Evolutionary conservation across 768 basidiomycete genomes (phyloP), one percentile per base, ranked within the genome.

Genomic region (Tricholoma bakamatsutake): DNA sequence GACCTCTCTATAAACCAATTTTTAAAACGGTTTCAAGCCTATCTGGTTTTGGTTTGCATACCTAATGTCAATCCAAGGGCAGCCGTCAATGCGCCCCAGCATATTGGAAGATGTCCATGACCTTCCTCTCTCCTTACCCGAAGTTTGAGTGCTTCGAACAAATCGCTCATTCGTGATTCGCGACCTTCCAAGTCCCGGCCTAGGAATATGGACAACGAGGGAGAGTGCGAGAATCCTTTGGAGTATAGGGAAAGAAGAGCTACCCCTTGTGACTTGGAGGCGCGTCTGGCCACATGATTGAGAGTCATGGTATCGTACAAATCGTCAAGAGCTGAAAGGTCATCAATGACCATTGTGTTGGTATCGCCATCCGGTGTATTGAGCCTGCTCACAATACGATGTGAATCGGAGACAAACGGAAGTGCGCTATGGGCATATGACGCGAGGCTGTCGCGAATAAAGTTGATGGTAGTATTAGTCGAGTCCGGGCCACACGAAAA

Each of bases 251-350:
- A 92, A 31, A 99, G 80, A 42, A 98, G 80, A 4, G 96, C 96
- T 11, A 91, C 85, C 3, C 97, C 97, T 68, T 99, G 97, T 5
- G 94, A 80, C 54, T 82, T 88, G 31, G 93, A 95, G 30, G 95
- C 93, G 11, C 97, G 79, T 28, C 88, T 76, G 1, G 92, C 80
- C 59, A 97, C 85, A 66, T 96, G 91, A 65, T 96, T 98, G 51
- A 97, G 80, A 0, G 91, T 88, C 80, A 90, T 90, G 31, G 81
- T 68, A 47, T 98, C 90, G 70, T 93, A 93, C 18, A 89, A 74
- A 8, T 77, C 76, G 64, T 98, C 96, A 33, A 97, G 72, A 12
- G 72, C 71, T 3, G 64, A 61, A 33, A 95, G 74, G 4, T 69
- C 63, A 4, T 62, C 61, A n/a, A 89, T 60, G 0, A 74, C 65